Evolutionary conservation across 2,329 filamentous ascomycete genomes (phyloP).

Genomic region (Zymoseptoria brevis): DNA sequence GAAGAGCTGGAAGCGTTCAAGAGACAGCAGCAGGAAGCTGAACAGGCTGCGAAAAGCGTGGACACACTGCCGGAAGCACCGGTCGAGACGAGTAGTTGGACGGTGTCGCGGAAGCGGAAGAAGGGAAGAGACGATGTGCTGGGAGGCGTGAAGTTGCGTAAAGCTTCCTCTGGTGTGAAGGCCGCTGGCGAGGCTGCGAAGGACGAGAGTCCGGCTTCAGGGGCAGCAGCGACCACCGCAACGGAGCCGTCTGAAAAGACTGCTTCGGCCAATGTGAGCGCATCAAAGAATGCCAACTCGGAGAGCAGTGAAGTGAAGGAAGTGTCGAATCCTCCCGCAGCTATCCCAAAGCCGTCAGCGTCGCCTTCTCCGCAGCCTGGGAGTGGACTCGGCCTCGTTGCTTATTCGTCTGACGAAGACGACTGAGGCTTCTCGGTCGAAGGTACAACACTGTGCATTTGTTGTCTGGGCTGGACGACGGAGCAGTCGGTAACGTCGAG

Average conservation of each 20-base stretch:
- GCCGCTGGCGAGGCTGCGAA: neutral
- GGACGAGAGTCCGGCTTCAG: neutral
- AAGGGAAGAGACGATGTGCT: slow-evolving; percentile 30
- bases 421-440: slow-evolving; percentile 14
- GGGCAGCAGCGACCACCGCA: neutral
- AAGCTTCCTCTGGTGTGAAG: slow-evolving; percentile 26
- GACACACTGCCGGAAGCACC: slow-evolving; percentile 48
- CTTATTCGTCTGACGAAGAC: slow-evolving; percentile 40
- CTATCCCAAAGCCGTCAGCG: neutral
- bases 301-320: neutral
- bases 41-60: slow-evolving; percentile 36
- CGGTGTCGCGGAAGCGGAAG: slow-evolving; percentile 30
- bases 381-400: slow-evolving; percentile 31
- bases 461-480: too few species aligned
- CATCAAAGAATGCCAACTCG: neutral
- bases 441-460: too few species aligned
- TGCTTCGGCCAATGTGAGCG: neutral
- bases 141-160: slow-evolving; percentile 39
- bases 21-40: slow-evolving; percentile 51
- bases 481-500: neutral
- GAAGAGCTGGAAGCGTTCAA: slow-evolving; percentile 54
- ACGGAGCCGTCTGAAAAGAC: neutral
- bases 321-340: neutral
- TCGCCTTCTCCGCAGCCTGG: slow-evolving; percentile 14
- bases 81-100: slow-evolving; percentile 21